Conservation (phyloP, 2,329 filamentous ascomycete genomes). For the Aspergillus flavus region DNA sequence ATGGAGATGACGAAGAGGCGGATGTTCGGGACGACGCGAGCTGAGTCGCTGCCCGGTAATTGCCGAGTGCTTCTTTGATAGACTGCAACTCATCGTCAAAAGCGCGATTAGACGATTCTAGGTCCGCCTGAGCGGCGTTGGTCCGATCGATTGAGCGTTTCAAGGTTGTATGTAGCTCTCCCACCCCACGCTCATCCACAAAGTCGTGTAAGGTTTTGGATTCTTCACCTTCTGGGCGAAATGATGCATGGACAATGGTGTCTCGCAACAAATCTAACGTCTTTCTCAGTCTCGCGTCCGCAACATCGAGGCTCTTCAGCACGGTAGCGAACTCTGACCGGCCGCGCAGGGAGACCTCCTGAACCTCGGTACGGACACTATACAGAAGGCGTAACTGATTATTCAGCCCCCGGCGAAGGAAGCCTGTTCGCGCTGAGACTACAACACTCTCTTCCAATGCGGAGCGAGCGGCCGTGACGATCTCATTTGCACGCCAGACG, state of each 20-base stretch:
- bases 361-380: conserved; percentile 47
- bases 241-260: conserved; percentile 60
- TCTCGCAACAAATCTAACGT: conserved; percentile 59
- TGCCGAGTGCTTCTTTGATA: conserved; percentile 62
- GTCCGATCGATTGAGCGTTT: conserved; percentile 64
- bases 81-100: conserved; percentile 74
- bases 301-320: conserved; percentile 60
- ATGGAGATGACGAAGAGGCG: conserved; percentile 37
- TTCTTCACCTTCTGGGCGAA: conserved; percentile 52
- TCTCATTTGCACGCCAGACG: conserved; percentile 83
- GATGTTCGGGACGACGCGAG: conserved; percentile 41
- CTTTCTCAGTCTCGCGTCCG: conserved; percentile 58
- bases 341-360: conserved; percentile 45
- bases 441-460: conserved; percentile 79
- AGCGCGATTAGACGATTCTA: conserved; percentile 57
- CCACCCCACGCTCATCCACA: conserved; percentile 65
- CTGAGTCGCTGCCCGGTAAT: conserved; percentile 42
- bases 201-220: conserved; percentile 66
- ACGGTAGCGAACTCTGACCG: conserved; percentile 51
- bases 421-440: conserved; percentile 69
- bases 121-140: conserved; percentile 61
- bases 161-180: conserved; percentile 58
- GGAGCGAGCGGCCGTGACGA: conserved; percentile 73
- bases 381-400: conserved; percentile 50
- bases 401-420: conserved; percentile 64